A percentile compares a stretch with the other conserved stretches of the same genome.
phyloP scores from a whole-genome alignment of 345 rosid species.

The Atalantia buxifolia region DNA sequence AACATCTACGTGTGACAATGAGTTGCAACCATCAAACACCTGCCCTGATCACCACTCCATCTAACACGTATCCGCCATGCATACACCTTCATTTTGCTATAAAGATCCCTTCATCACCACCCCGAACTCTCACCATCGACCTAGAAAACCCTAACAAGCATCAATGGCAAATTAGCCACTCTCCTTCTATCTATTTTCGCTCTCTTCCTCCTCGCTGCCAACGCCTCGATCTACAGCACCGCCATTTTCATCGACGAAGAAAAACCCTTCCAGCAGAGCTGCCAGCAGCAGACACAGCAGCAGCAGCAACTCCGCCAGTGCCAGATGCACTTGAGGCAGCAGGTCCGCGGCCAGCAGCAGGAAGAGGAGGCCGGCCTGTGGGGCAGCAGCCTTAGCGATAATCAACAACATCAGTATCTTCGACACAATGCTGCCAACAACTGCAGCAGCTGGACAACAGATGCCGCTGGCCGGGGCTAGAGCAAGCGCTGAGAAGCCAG shows the following conservation, averaged over 20 bases:
- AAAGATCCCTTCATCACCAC: slow-evolving; percentile 2
- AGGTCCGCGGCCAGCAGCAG: slow-evolving; percentile 1
- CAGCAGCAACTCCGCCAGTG: slow-evolving; percentile 38
- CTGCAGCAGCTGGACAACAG: slow-evolving; percentile 14
- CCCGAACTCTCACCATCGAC: neutral
- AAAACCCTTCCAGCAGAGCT: neutral
- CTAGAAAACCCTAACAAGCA: neutral
- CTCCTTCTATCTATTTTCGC: slow-evolving; percentile 18
- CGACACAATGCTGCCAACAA: slow-evolving; percentile 31
- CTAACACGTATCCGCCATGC: slow-evolving; percentile 33
- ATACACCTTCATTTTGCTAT: neutral
- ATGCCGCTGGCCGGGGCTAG: slow-evolving; percentile 34
- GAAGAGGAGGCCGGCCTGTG: neutral
- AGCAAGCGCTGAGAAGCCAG: slow-evolving; percentile 7
- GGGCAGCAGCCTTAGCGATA: neutral
- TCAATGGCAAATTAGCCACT: slow-evolving; percentile 22
- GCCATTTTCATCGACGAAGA: slow-evolving; percentile 21
- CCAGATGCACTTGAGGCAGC: slow-evolving; percentile 23
- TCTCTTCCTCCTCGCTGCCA: slow-evolving; percentile 24
- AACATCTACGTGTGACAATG: neutral
- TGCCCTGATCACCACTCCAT: neutral
- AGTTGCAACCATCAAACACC: neutral
- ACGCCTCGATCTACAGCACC: slow-evolving; percentile 33
- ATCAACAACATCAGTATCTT: neutral
- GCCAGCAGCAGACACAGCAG: slow-evolving; percentile 19